Percentiles rank a stretch among this genome's conserved stretches.
phyloP scores from a whole-genome alignment of 1,284 basidiomycete species.

The Papiliotrema nemorosa region DNA sequence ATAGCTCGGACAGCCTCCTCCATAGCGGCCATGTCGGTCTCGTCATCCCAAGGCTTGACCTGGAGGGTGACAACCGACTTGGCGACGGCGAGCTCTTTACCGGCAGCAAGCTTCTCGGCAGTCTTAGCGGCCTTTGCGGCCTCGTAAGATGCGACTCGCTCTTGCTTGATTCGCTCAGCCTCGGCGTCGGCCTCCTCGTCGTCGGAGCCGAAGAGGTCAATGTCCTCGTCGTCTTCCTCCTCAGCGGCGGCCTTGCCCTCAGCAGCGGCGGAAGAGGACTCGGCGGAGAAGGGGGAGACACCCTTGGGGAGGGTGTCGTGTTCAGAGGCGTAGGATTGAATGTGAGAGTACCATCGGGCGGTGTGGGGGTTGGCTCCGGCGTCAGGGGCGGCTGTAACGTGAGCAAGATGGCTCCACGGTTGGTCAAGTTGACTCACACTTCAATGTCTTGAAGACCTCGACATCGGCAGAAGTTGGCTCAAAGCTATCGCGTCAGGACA shows the following conservation, averaged over 20 bases:
- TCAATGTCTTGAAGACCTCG: constrained; percentile 74
- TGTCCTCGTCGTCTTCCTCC: constrained; percentile 80
- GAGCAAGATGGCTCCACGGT: constrained; percentile 1
- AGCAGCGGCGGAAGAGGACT: constrained; percentile 51
- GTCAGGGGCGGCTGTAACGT: constrained; percentile 61
- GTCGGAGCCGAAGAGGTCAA: constrained; percentile 89
- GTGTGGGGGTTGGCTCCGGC: constrained; percentile 70
- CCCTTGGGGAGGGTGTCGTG: constrained; percentile 75
- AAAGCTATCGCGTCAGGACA: constrained; percentile 59
- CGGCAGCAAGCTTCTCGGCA: constrained; percentile 51
- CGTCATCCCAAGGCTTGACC: constrained; percentile 99
- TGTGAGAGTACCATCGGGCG: constrained; percentile 92
- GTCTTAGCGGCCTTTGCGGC: constrained; percentile 90
- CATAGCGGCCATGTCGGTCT: constrained; percentile 90
- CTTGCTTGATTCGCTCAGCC: constrained; percentile 88
- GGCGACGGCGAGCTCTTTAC: constrained; percentile 65
- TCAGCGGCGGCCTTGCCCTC: constrained; percentile 54
- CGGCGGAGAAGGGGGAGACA: constrained; percentile 73
- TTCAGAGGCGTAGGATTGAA: constrained; percentile 79
- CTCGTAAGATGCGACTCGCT: constrained; percentile 92
- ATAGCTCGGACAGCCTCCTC: constrained; percentile 82
- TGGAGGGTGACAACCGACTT: constrained; percentile 84
- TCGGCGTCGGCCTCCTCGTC: constrained; percentile 78
- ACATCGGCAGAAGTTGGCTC: constrained; percentile 96
- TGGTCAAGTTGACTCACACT: constrained; percentile 21